Evolutionary conservation across 345 rosid species (phyloP).

Genomic region (Isatis tinctoria): DNA sequence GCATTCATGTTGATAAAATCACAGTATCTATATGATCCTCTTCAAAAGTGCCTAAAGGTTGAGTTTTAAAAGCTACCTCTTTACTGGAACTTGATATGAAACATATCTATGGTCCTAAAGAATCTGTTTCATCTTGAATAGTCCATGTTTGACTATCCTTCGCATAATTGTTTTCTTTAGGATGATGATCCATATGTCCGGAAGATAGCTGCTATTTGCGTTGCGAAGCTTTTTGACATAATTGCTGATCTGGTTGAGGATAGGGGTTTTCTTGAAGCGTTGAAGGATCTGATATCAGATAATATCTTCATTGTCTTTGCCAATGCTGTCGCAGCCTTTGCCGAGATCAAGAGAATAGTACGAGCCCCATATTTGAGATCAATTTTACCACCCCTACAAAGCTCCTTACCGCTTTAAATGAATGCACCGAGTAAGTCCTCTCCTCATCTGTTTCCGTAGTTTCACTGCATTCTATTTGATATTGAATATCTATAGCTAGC

Average conservation of each 20-base stretch:
- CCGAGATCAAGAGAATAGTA: slow-evolving; percentile 96
- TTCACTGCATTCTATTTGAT: slow-evolving; percentile 7
- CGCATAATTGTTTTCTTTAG: slow-evolving; percentile 36
- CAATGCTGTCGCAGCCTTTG: slow-evolving; percentile 98
- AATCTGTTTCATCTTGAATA: slow-evolving; percentile 6
- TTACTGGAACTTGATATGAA: neutral
- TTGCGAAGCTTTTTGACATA: slow-evolving; percentile 97
- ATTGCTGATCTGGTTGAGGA: slow-evolving; percentile 99
- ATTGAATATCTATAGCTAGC: neutral
- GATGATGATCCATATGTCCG: slow-evolving; percentile 99
- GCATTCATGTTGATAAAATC: slow-evolving; percentile 99
- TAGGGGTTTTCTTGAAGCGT: slow-evolving; percentile 93
- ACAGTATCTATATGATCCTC: slow-evolving; percentile 99
- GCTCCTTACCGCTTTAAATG: slow-evolving; percentile 97
- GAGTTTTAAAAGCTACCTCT: neutral
- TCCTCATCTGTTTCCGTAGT: slow-evolving; percentile 7
- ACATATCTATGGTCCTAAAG: slow-evolving; percentile 7
- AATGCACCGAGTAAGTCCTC: slow-evolving; percentile 93
- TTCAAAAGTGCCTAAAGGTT: slow-evolving; percentile 99
- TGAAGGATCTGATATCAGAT: slow-evolving; percentile 97
- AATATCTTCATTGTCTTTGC: slow-evolving; percentile 99
- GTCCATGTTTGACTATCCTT: neutral
- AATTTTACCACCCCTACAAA: slow-evolving; percentile 85
- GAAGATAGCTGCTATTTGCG: slow-evolving; percentile 97
- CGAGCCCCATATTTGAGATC: slow-evolving; percentile 86